Conservation (phyloP, 139 green algal genomes). For the Micromonas commoda region DNA sequence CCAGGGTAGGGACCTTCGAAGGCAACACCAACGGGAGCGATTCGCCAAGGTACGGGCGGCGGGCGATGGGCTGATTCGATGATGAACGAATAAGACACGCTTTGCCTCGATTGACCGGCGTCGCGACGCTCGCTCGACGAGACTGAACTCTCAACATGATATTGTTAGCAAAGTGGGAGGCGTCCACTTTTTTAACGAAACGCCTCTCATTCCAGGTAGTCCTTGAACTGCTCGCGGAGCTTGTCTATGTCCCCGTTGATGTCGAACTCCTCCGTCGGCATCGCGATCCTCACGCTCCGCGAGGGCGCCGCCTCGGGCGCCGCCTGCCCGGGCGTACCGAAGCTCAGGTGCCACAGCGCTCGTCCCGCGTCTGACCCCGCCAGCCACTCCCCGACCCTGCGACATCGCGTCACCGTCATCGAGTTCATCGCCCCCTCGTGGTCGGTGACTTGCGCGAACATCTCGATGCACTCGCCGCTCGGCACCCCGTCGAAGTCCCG, state of each 20-base stretch:
- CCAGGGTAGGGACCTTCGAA: too few species aligned
- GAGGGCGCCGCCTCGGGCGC: background rate
- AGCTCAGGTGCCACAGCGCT: conserved; percentile 15
- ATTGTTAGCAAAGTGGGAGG: too few species aligned
- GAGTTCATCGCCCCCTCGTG: background rate
- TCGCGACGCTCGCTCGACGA: too few species aligned
- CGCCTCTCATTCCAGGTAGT: background rate
- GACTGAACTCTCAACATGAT: too few species aligned
- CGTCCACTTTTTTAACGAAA: background rate
- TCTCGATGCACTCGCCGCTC: conserved; percentile 1
- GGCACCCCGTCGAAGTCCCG: background rate
- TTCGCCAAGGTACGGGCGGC: too few species aligned
- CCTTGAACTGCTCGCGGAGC: background rate
- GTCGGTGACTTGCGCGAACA: conserved; percentile 15
- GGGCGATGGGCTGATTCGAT: too few species aligned
- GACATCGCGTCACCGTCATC: conserved; percentile 2
- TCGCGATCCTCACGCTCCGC: background rate
- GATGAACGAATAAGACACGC: too few species aligned
- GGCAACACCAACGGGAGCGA: too few species aligned
- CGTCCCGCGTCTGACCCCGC: background rate
- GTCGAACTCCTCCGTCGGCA: background rate
- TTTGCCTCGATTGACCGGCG: too few species aligned
- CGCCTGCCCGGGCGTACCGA: background rate
- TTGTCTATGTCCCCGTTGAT: conserved; percentile 16
- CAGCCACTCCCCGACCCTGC: background rate